Base-by-base conservation (phyloP, 495 filamentous ascomycete species). In the Aspergillus ellipticus region DNA sequence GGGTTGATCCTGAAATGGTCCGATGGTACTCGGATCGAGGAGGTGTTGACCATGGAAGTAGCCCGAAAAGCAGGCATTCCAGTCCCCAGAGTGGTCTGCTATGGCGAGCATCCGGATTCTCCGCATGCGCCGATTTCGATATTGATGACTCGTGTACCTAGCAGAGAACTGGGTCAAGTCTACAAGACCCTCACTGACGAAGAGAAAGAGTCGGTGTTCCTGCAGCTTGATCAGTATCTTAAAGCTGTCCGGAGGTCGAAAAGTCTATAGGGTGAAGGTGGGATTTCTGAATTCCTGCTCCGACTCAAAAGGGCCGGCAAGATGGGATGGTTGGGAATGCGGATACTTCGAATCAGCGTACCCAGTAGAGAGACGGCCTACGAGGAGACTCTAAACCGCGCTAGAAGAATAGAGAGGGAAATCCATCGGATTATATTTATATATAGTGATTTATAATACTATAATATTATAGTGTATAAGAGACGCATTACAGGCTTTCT, bases 401-500 rank as follows among this genome's bases (percentile, higher is more conserved):
- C 60, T 16, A 63, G 51, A 53, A 29, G 17, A 21, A 45, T 45
- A 6, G 42, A 45, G 2, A 10, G 21, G 24, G 11, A 24, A 47
- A 13, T 7, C 43, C 57, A 70, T 50, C 42, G 53, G 16, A 58
- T 67, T 22, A 47, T 56, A 19, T 79, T 82, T 53, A 80, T 79
- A 2, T 77, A 82, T 55, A 74, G 76, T 19, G 78, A 82, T 65
- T 59, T 81, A 39, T 76, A 70, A 41, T 63, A 65, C 9, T 66
- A 76, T 35, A 82, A 81, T 59, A 77, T 83, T 28, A 58, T 82
- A 9, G 66, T 78, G 15, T 55, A 54, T 13, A 58, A 69, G 24
- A 74, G 67, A 9, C 71, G 76, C 45, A 63, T 83, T 13, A 70
- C 75, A 24, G 75, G 72, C 13, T 72, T 83, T 66, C 62, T 83